Evolutionary conservation across 768 basidiomycete genomes (phyloP), one percentile per base, ranked within the genome.

Genomic region (Suillus hirtellus): DNA sequence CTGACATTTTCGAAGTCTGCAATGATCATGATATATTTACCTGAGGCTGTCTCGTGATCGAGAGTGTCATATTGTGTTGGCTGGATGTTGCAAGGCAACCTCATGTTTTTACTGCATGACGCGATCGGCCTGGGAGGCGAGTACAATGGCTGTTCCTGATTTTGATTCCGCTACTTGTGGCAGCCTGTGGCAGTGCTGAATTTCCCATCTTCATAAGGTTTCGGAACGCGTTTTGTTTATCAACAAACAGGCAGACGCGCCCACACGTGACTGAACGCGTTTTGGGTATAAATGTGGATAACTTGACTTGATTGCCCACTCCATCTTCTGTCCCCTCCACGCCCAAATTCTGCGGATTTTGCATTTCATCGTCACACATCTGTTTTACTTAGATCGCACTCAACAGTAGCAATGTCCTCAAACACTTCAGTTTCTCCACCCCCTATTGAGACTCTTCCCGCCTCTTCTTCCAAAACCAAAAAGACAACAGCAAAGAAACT

Each of bases 391-490:
- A 61, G 3, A 11, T 5, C 7, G n/a, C 14, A n/a, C 15, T 63
- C 7, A 46, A 12, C 9, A 17, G 9, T 56, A 43, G 24, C 38
- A 46, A 64, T 64, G 63, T 64, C 63, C 11, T 64, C 63, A 50
- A 64, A 64, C 50, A 64, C 63, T 27, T 64, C 63, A 5, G 40
- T 4, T 27, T 64, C 63, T 12, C 63, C 63, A 43, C 63, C 63
- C 63, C 63, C 63, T 62, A 64, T 64, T 19, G 63, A 56, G 42
- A 62, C 38, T 19, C 60, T 64, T 34, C 61, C 53, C 4, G 53
- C 50, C 3, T 49, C 63, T 55, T 49, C 63, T 4, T 64, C 78
- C 65, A 80, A 79, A 67, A 62, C 73, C n/a, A 61, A 71, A 17
- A 67, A 77, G 21, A 10, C 56, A 40, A 17, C 38, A 17, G 75